These are phyloP conservation scores for Penicillium lagena DNA, from an alignment of 495 filamentous ascomycete genomes.

Conservation along the genomic window DNA sequence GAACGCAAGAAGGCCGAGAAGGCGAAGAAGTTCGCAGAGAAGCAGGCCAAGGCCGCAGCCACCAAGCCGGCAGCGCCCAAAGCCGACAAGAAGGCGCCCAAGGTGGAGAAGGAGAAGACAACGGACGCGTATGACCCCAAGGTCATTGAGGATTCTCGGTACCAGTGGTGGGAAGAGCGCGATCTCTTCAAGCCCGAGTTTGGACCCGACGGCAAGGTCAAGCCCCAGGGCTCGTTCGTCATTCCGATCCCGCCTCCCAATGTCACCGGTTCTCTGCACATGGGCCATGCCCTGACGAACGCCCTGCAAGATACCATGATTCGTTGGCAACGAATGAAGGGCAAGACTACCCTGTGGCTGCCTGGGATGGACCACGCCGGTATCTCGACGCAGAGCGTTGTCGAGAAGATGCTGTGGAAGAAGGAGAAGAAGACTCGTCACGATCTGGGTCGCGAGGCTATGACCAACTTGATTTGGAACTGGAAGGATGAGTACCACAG, in stretches of 20 bases:
- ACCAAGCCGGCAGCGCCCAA: conserved; percentile 39
- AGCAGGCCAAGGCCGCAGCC: conserved; percentile 44
- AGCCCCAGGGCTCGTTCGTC: conserved; percentile 63
- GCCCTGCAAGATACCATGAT: conserved; percentile 72
- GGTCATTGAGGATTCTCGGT: conserved; percentile 49
- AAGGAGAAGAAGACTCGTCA: conserved; percentile 58
- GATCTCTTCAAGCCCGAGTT: conserved; percentile 72
- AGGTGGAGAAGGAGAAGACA: conserved; percentile 47
- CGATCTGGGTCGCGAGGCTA: conserved; percentile 56
- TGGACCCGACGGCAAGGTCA: conserved; percentile 56
- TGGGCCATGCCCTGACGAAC: conserved; percentile 63
- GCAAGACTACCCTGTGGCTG: conserved; percentile 63
- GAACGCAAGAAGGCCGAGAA: conserved; percentile 57
- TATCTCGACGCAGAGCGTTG: conserved; percentile 70
- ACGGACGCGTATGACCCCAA: conserved; percentile 52
- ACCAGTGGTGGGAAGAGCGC: conserved; percentile 56
- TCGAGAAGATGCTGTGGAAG: conserved; percentile 71
- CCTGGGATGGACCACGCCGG: conserved; percentile 75
- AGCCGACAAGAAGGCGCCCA: conserved; percentile 46
- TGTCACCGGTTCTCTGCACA: conserved; percentile 64
- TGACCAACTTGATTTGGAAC: conserved; percentile 55
- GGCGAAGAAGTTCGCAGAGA: conserved; percentile 52
- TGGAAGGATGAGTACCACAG: conserved; percentile 68
- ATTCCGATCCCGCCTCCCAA: conserved; percentile 75
- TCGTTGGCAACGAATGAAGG: conserved; percentile 60